Base-by-base conservation (phyloP, 2,329 filamentous ascomycete species). In the Dactylellina drechsleri region DNA sequence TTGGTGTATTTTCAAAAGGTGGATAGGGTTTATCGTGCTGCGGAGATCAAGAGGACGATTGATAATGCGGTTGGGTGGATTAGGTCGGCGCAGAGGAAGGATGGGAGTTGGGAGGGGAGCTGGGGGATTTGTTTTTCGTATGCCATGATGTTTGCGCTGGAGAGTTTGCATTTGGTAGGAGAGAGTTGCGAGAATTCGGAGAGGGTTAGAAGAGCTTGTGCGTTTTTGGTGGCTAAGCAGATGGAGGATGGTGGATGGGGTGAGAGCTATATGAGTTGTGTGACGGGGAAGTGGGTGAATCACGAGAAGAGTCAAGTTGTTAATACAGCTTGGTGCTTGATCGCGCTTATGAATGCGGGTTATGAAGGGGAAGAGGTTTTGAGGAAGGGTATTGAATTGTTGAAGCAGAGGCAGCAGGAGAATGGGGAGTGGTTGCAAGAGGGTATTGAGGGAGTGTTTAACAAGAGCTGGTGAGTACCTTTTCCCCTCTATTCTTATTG, bases 101-200 rank as follows among this genome's bases (percentile, higher is more conserved):
- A 98, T 78, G 95, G 95, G n/a, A 91, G 90, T 74, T 99, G 95
- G 95, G 98, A 99, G 81, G 95, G 95, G 53, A 93, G 89, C 80
- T 99, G 95, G 95, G 95, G 92, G 61, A 96, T 99, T 79, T 99
- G 95, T 83, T 99, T 96, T 82, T 97, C 93, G 0, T 99, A 99
- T 81, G 95, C 93, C 0, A 91, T 89, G 77, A 96, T 98, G 93
- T 99, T 99, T 83, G 93, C 93, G 0, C 85, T 98, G 0, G 94
- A 98, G 81, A 92, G 91, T 77, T 85, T 99, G 78, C 87, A 88
- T 4, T 91, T 89, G 54, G 88, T 92, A 3, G 93, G 93, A 4
- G 93, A 98, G 83, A 91, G 86, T 2, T 96, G 95, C 78, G 83
- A 84, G 36, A 96, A 89, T 76, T 93, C 91, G 79, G 84, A 87